Evolutionary conservation across 2,329 filamentous ascomycete genomes (phyloP).

Genomic region (Zelopaecilomyces penicillatus): DNA sequence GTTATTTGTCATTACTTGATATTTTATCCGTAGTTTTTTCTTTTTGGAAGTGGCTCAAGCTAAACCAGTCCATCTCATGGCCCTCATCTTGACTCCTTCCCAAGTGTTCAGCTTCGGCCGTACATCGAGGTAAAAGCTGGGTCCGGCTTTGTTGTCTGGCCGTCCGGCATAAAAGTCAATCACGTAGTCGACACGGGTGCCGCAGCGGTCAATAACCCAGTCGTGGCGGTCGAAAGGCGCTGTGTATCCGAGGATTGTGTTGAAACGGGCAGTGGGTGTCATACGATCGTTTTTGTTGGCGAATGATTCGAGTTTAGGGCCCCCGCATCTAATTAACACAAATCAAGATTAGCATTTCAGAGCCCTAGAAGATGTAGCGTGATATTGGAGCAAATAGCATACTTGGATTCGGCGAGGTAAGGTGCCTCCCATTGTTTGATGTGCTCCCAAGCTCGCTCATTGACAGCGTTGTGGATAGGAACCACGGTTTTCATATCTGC

Average conservation of each 20-base stretch:
- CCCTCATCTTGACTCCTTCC: slow-evolving; percentile 61
- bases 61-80: slow-evolving; percentile 41
- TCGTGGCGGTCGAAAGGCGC: slow-evolving; percentile 93
- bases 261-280: slow-evolving; percentile 76
- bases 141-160: slow-evolving; percentile 25
- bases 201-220: slow-evolving; percentile 93
- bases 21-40: not conserved
- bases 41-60: slow-evolving; percentile 22
- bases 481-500: slow-evolving; percentile 86
- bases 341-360: slow-evolving; percentile 7
- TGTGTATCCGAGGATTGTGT: slow-evolving; percentile 79
- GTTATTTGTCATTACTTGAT: slow-evolving; percentile 16
- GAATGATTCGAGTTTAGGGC: slow-evolving; percentile 78
- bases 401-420: slow-evolving; percentile 50
- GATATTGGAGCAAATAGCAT: slow-evolving; percentile 16
- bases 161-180: slow-evolving; percentile 94
- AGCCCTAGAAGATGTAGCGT: not conserved
- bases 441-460: slow-evolving; percentile 90
- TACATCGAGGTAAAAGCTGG: slow-evolving; percentile 61
- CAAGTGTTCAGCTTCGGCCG: slow-evolving; percentile 60
- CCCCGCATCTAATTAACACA: slow-evolving; percentile 43
- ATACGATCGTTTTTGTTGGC: slow-evolving; percentile 60
- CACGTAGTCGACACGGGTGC: slow-evolving; percentile 78
- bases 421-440: slow-evolving; percentile 83
- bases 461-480: slow-evolving; percentile 96